A percentile compares a stretch with the other conserved stretches of the same genome.
Evolutionary conservation across 805 yeast species (phyloP).

Genomic region (Sugiyamaella americana): DNA sequence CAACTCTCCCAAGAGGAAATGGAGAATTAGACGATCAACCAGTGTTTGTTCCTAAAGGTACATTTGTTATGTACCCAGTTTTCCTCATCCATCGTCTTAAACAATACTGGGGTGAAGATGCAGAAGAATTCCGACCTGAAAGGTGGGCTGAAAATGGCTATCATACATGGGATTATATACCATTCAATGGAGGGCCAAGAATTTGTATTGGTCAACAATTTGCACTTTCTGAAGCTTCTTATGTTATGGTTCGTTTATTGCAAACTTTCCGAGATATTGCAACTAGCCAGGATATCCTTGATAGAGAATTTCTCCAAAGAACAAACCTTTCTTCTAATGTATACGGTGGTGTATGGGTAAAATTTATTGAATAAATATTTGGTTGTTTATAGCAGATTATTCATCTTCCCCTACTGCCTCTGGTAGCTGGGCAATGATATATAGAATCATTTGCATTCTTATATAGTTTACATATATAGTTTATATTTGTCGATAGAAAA

Average conservation of each 20-base stretch:
- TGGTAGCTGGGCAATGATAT: too few relatives aligned
- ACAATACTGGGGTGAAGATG: constrained; percentile 41
- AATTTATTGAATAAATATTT: too few relatives aligned
- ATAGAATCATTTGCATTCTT: too few relatives aligned
- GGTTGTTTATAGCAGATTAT: too few relatives aligned
- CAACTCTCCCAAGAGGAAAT: constrained; percentile 48
- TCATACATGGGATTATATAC: constrained; percentile 45
- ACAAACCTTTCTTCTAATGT: background rate
- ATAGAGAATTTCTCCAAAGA: background rate
- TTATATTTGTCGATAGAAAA: too few relatives aligned
- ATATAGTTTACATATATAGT: too few relatives aligned
- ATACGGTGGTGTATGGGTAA: constrained; percentile 1
- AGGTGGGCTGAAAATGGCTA: constrained; percentile 37
- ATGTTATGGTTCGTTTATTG: constrained; percentile 36
- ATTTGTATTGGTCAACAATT: constrained; percentile 52
- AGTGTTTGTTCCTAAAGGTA: constrained; percentile 41
- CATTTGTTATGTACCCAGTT: constrained; percentile 36
- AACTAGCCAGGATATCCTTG: background rate
- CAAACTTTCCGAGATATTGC: constrained; percentile 22
- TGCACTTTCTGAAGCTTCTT: constrained; percentile 48
- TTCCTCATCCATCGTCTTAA: constrained; percentile 40
- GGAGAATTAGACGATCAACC: constrained; percentile 38
- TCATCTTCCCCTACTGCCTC: too few relatives aligned
- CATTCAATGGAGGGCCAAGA: constrained; percentile 53
- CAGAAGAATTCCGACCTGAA: constrained; percentile 19